Base-by-base conservation (phyloP, 1,284 basidiomycete genomes). In the Serendipita sp. region DNA sequence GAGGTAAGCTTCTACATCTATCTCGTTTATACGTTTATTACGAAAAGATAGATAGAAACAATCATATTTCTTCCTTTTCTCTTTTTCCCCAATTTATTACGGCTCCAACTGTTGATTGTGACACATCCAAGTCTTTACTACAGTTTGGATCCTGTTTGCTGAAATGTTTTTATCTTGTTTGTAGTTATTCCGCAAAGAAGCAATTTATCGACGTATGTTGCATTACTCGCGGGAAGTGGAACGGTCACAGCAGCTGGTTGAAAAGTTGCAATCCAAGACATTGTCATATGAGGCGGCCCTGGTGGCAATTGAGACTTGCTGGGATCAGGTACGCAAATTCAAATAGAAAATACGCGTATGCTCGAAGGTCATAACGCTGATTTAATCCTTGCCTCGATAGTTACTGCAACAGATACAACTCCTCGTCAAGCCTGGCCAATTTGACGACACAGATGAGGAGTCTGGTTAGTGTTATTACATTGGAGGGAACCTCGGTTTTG, bases 141-240 rank as follows among this genome's bases (percentile, higher is more conserved):
- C 12, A 12, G 29, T 32, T 30, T 10, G 8, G 15, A 58, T 10
- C 10, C 26, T 30, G 34, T n/a, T 58, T 32, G 30, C 22, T 63
- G 60, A 41, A 65, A 63, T 66, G 61, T 64, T 62, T 50, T 64
- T 58, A 22, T 13, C 38, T 35, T 42, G 42, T 47, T 49, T 42
- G 65, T 58, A 67, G 67, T 90, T 86, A 74, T 87, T 87, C 72
- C 85, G 91, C 65, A 96, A 97, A 74, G 91, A 94, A 71, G 93
- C 93, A 47, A 88, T 97, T 61, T 95, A 85, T 73, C 81, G 93
- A 60, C 82, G 91, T 66, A 93, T 97, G 91, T 87, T 82, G 70
- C 84, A 93, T 69, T 94, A 95, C 72, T 85, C 87, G 61, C 82
- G 91, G 64, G 86, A 91, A 73, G 80, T 85, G 71, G 83, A 88